Conservation (phyloP, 805 yeast species). For the Zygoascus ofunaensis region DNA sequence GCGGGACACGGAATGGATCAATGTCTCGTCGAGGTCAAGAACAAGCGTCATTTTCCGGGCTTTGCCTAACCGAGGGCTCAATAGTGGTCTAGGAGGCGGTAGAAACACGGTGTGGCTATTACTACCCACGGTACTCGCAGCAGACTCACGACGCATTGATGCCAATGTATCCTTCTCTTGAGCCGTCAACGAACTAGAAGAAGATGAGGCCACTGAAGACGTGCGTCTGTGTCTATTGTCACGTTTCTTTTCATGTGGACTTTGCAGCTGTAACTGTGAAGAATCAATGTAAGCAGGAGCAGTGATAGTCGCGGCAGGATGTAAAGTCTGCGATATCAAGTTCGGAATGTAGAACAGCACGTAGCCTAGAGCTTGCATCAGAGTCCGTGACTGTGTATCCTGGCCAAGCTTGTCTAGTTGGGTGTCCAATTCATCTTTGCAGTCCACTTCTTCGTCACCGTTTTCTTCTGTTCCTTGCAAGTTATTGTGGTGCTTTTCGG, state of each 20-base stretch:
- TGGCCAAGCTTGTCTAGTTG: too few relatives aligned
- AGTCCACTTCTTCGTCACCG: neutral
- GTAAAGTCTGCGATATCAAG: neutral
- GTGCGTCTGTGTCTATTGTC: neutral
- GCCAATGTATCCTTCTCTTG: neutral
- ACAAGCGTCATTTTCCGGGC: constrained; percentile 51
- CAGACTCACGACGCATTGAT: neutral
- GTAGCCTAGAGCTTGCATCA: neutral
- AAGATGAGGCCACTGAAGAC: neutral
- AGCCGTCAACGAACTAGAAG: neutral
- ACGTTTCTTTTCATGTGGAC: neutral
- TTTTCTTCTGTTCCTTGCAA: neutral
- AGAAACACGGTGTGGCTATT: neutral
- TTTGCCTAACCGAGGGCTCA: constrained; percentile 21
- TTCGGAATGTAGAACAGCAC: neutral
- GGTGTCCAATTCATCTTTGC: too few relatives aligned
- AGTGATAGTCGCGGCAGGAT: neutral
- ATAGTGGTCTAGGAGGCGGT: constrained; percentile 17
- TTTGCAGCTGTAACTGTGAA: neutral
- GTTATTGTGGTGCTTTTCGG: neutral
- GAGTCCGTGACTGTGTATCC: neutral
- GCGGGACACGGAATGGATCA: constrained; percentile 82
- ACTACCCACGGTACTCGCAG: neutral
- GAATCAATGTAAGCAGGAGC: constrained; percentile 5
- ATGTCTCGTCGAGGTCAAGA: constrained; percentile 86